A percentile compares a stretch with the other conserved stretches of the same genome.
Conservation (phyloP, 2,329 filamentous ascomycete genomes). For the Colletotrichum melonis region DNA sequence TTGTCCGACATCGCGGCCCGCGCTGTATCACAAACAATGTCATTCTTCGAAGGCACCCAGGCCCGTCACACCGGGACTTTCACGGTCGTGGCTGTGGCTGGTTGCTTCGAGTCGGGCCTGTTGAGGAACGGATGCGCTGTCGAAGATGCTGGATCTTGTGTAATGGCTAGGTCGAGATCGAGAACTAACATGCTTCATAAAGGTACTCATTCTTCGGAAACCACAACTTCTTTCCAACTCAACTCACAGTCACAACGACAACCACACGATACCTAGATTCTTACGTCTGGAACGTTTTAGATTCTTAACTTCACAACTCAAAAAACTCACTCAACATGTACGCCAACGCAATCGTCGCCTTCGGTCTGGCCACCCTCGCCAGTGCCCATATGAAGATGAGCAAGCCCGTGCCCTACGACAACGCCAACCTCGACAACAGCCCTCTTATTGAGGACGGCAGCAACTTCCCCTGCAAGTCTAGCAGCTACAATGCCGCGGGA, state of each 20-base stretch:
- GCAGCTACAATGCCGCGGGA: slow-evolving; percentile 57
- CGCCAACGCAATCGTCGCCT: slow-evolving; percentile 59
- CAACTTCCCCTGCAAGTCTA: slow-evolving; percentile 86
- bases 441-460: slow-evolving; percentile 66
- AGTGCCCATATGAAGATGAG: slow-evolving; percentile 83
- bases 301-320: slow-evolving; percentile 38
- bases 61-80: slow-evolving; percentile 14
- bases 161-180: neutral
- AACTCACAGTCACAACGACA: slow-evolving; percentile 34
- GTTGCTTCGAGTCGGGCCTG: slow-evolving; percentile 32
- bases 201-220: slow-evolving; percentile 25
- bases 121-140: slow-evolving; percentile 29
- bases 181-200: slow-evolving; percentile 26
- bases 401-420: slow-evolving; percentile 72
- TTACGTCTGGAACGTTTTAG: slow-evolving; percentile 55
- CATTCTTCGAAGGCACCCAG: slow-evolving; percentile 23
- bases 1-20: slow-evolving; percentile 30
- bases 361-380: slow-evolving; percentile 69
- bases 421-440: slow-evolving; percentile 60
- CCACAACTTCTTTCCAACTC: neutral
- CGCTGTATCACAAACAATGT: slow-evolving; percentile 27
- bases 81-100: slow-evolving; percentile 21
- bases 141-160: slow-evolving; percentile 23
- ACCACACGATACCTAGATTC: slow-evolving; percentile 24
- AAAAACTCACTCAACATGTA: slow-evolving; percentile 61